phyloP scores from a whole-genome alignment of 805 yeast species.

The Candida vaughaniae region DNA sequence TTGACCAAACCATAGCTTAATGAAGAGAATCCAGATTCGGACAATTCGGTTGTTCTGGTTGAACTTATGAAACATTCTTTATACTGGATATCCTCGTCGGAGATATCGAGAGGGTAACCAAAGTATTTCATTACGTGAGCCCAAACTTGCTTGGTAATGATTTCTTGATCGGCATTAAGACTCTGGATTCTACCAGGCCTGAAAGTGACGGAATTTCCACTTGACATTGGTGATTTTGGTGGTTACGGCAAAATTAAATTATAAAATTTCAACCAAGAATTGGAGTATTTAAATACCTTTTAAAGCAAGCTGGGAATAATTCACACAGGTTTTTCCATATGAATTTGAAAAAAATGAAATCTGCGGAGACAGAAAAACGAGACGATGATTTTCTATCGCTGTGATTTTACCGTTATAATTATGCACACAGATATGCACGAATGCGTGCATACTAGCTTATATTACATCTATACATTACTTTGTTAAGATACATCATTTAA shows the following conservation, averaged over 20 bases:
- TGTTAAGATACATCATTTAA: background rate
- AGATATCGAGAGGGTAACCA: constrained; percentile 45
- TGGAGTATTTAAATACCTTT: background rate
- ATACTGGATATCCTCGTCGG: constrained; percentile 26
- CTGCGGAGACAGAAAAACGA: constrained; percentile 5
- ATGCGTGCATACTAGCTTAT: too few relatives aligned
- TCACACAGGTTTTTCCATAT: constrained; percentile 7
- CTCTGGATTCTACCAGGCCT: constrained; percentile 41
- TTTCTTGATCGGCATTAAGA: constrained; percentile 53
- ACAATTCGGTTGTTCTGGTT: constrained; percentile 13
- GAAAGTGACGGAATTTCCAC: constrained; percentile 18
- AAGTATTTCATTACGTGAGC: constrained; percentile 58
- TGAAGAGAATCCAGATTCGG: constrained; percentile 14
- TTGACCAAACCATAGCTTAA: constrained; percentile 20
- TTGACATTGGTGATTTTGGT: too few relatives aligned
- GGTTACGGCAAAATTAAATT: too few relatives aligned
- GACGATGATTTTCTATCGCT: background rate
- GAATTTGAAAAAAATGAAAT: constrained; percentile 5
- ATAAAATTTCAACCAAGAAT: too few relatives aligned
- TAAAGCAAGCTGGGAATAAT: too few relatives aligned
- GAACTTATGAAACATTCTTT: constrained; percentile 34
- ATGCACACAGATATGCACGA: too few relatives aligned
- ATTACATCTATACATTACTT: background rate
- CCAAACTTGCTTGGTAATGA: constrained; percentile 69
- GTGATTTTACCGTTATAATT: too few relatives aligned